Conservation (phyloP, 257 asterid species). For the Solanum microdontum region DNA sequence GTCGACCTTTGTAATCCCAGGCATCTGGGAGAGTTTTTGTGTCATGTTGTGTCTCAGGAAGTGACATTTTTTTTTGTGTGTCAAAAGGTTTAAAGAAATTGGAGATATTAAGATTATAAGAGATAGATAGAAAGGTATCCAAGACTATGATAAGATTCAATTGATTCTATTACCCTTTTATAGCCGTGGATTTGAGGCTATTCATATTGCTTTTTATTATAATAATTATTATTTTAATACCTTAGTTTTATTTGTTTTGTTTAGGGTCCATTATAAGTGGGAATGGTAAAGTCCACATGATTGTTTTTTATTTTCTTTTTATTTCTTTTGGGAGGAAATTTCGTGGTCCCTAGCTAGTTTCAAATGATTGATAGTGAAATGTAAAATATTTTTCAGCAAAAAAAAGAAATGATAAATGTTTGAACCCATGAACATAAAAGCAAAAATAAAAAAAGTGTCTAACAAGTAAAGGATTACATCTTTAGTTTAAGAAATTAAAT, state of each 20-base stretch:
- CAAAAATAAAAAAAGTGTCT: neutral
- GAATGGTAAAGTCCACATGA: neutral
- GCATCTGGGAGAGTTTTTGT: conserved; percentile 55
- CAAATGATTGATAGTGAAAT: neutral
- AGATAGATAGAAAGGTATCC: neutral
- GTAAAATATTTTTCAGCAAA: no score
- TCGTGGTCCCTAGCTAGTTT: neutral
- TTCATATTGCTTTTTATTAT: neutral
- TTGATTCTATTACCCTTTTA: conserved; percentile 13
- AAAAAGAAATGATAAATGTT: neutral
- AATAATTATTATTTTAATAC: neutral
- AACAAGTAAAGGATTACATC: neutral
- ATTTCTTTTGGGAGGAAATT: neutral
- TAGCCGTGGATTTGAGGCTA: conserved; percentile 1
- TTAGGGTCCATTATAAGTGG: neutral
- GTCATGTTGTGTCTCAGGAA: conserved; percentile 46
- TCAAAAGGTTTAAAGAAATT: neutral
- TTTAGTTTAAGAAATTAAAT: neutral
- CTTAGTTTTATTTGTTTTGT: neutral
- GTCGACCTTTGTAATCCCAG: conserved; percentile 75
- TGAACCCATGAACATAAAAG: neutral
- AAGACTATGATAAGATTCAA: conserved; percentile 1
- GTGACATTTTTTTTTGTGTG: conserved; percentile 35
- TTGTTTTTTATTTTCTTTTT: neutral
- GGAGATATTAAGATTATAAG: neutral